Conservation (phyloP, 2,329 filamentous ascomycete species). For the Paracamarosporium sp. region DNA sequence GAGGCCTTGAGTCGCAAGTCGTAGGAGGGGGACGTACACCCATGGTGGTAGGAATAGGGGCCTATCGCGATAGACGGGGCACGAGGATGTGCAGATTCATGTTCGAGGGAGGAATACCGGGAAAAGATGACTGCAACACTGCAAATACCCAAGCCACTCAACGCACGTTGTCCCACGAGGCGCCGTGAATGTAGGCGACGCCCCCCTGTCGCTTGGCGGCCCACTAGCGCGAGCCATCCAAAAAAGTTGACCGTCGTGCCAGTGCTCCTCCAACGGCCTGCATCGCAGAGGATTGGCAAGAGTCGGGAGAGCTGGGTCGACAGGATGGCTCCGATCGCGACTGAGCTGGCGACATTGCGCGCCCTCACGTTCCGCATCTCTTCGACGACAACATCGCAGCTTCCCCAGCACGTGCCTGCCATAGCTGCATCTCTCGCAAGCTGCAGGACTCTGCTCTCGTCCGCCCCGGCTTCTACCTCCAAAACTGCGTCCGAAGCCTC, state of each 20-base stretch:
- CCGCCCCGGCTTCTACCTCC: conserved; percentile 61
- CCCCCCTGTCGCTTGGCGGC: conserved; percentile 30
- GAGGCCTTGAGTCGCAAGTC: conserved; percentile 2
- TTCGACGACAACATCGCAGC: conserved; percentile 72
- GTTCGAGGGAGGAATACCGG: conserved; percentile 33
- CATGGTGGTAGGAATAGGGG: conserved; percentile 41
- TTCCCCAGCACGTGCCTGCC: conserved; percentile 75
- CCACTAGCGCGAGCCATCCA: conserved; percentile 19
- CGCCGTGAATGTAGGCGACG: conserved; percentile 17
- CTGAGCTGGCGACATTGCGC: conserved; percentile 39
- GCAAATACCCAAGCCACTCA: conserved; percentile 22
- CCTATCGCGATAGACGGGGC: conserved; percentile 32
- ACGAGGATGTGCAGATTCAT: conserved; percentile 32
- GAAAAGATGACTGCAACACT: conserved; percentile 26
- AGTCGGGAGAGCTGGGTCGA: not conserved
- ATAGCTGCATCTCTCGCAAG: conserved; percentile 65
- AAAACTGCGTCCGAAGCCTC: conserved; percentile 71
- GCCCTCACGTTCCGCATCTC: conserved; percentile 72
- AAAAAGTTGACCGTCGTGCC: not conserved
- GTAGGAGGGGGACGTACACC: conserved; percentile 36
- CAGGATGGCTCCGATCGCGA: conserved; percentile 32
- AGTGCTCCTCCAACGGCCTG: not conserved
- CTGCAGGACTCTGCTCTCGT: conserved; percentile 67
- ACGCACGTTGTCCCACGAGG: conserved; percentile 17
- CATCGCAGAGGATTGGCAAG: conserved; percentile 2